These are phyloP conservation scores for Boletus pseudo-olivaceus DNA, from an alignment of 768 basidiomycete species.

Conservation along the genomic window DNA sequence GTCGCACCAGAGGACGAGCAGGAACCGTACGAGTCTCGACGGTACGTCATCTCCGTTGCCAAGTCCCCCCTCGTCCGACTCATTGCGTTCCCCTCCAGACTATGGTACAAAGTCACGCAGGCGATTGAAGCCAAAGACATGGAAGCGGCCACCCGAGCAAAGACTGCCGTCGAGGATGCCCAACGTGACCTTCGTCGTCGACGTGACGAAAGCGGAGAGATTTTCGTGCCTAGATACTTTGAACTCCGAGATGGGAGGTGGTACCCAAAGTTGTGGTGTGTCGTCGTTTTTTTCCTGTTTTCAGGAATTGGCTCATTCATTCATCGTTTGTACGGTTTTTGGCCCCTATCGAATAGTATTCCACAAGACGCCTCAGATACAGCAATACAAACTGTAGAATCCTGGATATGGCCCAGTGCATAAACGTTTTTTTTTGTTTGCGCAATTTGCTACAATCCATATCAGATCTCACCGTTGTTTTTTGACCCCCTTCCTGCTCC, in stretches of 20 bases:
- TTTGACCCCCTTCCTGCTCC: constrained; percentile 8
- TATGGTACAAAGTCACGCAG: constrained; percentile 81
- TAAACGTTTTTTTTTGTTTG: neutral
- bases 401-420: constrained; percentile 68
- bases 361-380: constrained; percentile 61
- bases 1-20: constrained; percentile 86
- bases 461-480: constrained; percentile 12
- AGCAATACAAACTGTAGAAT: constrained; percentile 61
- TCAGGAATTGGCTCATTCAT: neutral
- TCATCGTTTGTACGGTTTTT: too few relatives aligned
- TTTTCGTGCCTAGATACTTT: constrained; percentile 80
- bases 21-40: constrained; percentile 84
- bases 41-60: constrained; percentile 40
- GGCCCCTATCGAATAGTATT: constrained; percentile 42
- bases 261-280: constrained; percentile 75
- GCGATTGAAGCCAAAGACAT: constrained; percentile 89
- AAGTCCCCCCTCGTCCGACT: too few relatives aligned
- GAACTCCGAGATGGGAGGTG: constrained; percentile 72
- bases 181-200: constrained; percentile 77
- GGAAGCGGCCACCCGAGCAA: constrained; percentile 90
- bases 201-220: constrained; percentile 70
- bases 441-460: constrained; percentile 12
- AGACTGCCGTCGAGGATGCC: constrained; percentile 85
- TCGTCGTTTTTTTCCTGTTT: constrained; percentile 2
- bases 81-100: constrained; percentile 5